Percentiles rank a stretch among this genome's conserved stretches.
These are phyloP conservation scores for Arthrobotrys megalospora DNA, from an alignment of 2,329 filamentous ascomycete genomes.

Conservation along the genomic window DNA sequence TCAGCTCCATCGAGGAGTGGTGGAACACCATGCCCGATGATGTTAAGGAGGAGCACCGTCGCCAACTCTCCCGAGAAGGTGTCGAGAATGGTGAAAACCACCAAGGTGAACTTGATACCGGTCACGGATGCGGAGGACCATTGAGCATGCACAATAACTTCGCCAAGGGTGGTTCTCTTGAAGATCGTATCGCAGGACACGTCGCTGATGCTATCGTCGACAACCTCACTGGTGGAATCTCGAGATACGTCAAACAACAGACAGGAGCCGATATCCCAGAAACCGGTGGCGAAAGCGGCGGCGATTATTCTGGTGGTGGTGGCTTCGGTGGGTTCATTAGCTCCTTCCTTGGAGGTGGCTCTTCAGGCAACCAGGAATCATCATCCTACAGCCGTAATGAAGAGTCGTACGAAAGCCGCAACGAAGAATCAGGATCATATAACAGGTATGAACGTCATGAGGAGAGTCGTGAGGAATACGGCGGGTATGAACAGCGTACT, in stretches of 20 bases:
- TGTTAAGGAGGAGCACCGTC: slow-evolving; percentile 78
- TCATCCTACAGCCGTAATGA: slow-evolving; percentile 72
- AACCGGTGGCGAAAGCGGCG: slow-evolving; percentile 66
- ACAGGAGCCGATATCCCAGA: slow-evolving; percentile 62
- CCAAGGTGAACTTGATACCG: slow-evolving; percentile 81
- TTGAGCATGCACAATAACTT: slow-evolving; percentile 76
- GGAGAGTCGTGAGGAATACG: slow-evolving; percentile 68
- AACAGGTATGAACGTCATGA: slow-evolving; percentile 75
- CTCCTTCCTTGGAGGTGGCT: slow-evolving; percentile 72
- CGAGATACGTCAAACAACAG: slow-evolving; percentile 66
- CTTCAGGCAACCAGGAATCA: slow-evolving; percentile 70
- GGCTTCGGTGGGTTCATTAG: slow-evolving; percentile 80
- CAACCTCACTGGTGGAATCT: slow-evolving; percentile 64
- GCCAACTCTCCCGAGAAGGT: slow-evolving; percentile 82
- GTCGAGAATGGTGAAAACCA: slow-evolving; percentile 86
- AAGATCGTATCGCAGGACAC: slow-evolving; percentile 73
- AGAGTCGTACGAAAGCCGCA: slow-evolving; percentile 75
- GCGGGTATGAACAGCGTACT: slow-evolving; percentile 34
- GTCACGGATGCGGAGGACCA: slow-evolving; percentile 85
- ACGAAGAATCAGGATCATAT: slow-evolving; percentile 72
- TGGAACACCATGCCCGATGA: slow-evolving; percentile 78
- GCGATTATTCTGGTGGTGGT: slow-evolving; percentile 71
- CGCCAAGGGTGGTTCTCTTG: slow-evolving; percentile 73
- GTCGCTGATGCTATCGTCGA: slow-evolving; percentile 66
- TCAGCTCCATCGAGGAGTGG: slow-evolving; percentile 84